Evolutionary conservation across 495 filamentous ascomycete genomes (phyloP).

Genomic region (Neurospora discreta): DNA sequence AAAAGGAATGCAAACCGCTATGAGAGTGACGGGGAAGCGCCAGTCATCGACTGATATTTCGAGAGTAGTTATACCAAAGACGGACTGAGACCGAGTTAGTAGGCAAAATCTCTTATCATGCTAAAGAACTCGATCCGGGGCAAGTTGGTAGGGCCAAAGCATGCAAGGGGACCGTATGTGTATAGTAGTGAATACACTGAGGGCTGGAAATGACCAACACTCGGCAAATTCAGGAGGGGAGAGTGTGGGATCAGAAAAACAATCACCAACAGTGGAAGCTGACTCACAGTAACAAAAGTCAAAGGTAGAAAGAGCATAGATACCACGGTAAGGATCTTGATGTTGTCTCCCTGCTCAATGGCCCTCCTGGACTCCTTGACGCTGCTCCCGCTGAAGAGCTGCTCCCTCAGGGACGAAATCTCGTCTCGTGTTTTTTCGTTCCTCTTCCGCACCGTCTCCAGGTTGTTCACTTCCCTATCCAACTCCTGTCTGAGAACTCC

Average conservation of each 20-base stretch:
- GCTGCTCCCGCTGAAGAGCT: slow-evolving; percentile 23
- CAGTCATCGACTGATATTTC: slow-evolving; percentile 16
- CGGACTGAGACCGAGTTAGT: slow-evolving; percentile 2
- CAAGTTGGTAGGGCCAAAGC: no score
- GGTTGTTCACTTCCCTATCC: slow-evolving; percentile 13
- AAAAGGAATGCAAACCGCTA: slow-evolving; percentile 23
- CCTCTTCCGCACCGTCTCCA: slow-evolving; percentile 11
- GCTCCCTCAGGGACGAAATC: slow-evolving; percentile 21
- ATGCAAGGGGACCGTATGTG: background rate
- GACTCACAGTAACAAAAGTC: slow-evolving; percentile 26
- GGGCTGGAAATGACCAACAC: background rate
- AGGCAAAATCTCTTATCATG: background rate
- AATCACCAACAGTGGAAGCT: background rate
- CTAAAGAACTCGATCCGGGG: background rate
- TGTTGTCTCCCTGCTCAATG: slow-evolving; percentile 28
- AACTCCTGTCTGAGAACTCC: slow-evolving; percentile 16
- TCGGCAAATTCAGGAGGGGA: background rate
- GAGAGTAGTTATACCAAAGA: slow-evolving; percentile 26
- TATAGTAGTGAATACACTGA: background rate
- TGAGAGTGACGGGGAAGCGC: slow-evolving; percentile 21
- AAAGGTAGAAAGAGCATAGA: slow-evolving; percentile 32
- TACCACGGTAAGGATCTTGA: slow-evolving; percentile 29
- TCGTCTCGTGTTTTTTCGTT: slow-evolving; percentile 20
- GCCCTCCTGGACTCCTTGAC: slow-evolving; percentile 23
- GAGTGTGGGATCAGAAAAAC: background rate